Evolutionary conservation across 345 rosid species (phyloP), one percentile per base, ranked within the genome.

Genomic region (Linum tenue): DNA sequence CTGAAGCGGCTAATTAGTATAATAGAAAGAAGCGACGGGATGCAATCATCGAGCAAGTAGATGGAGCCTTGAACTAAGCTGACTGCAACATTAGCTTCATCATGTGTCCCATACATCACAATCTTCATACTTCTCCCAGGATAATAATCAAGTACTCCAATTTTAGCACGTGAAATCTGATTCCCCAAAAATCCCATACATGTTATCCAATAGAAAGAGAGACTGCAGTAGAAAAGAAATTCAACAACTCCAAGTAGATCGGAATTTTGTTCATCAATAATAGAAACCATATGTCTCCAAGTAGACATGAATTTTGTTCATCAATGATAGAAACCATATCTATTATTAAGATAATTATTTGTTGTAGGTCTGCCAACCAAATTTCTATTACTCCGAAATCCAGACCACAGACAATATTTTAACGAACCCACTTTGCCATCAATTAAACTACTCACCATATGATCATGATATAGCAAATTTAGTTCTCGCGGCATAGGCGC

Each of bases 161-260:
- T 38, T 37, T 64, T 57, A 36, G 73, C 73, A 37, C 73, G 67
- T 63, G 73, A 70, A 37, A 70, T 64, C 73, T 70, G 72, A 62
- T 22, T 53, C 40, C 37, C 37, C 37, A 14, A 7, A 14, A 64
- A 35, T 4, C 37, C 9, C 55, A 68, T 60, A 61, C 5, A 16
- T 37, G 10, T 35, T 60, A 5, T 43, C 22, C 12, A 10, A 38
- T 10, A 9, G 17, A 3, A 35, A 58, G 2, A 5, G 3, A 15
- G 2, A 38, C n/a, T 38, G 6, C 7, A 43, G 3, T 31, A 43
- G 6, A 22, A 17, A 14, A 14, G 6, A 58, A 57, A 14, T 22
- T 22, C 22, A 57, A 1, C 58, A 55, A 11, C n/a, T 22, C n/a
- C 15, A 12, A 4, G n/a, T 55, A 22, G 4, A 55, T 14, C 5